phyloP scores from a whole-genome alignment of 768 basidiomycete genomes.

The Mycena chlorophos region DNA sequence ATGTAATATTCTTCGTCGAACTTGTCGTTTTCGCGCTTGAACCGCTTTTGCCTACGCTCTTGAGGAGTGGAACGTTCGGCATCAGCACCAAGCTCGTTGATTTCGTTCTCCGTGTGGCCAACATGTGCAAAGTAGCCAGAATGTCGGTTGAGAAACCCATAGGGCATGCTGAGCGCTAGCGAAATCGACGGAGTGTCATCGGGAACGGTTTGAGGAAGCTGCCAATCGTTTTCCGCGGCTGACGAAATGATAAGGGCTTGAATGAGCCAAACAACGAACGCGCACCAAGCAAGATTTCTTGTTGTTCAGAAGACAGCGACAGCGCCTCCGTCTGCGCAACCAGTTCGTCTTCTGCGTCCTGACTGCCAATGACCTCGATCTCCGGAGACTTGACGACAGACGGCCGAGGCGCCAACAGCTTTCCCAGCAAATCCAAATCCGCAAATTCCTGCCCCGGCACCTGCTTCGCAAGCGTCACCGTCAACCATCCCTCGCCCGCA shows the following conservation, averaged over 20 bases:
- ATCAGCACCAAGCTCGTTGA: constrained; percentile 73
- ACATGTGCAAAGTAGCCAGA: constrained; percentile 76
- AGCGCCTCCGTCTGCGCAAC: constrained; percentile 44
- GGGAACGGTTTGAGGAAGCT: constrained; percentile 63
- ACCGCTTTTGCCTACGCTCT: constrained; percentile 55
- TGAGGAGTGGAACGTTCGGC: constrained; percentile 54
- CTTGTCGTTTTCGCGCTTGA: constrained; percentile 69
- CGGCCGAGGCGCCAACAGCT: constrained; percentile 68
- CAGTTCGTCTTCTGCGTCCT: constrained; percentile 40
- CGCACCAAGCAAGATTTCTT: constrained; percentile 61
- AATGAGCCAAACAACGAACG: not conserved
- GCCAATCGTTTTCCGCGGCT: constrained; percentile 84
- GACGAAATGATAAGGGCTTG: constrained; percentile 12
- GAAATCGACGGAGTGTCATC: constrained; percentile 40
- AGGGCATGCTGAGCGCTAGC: constrained; percentile 48
- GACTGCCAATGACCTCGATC: constrained; percentile 62
- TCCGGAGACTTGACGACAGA: constrained; percentile 31
- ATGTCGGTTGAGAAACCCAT: constrained; percentile 78
- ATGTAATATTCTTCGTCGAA: constrained; percentile 87
- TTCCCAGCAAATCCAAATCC: constrained; percentile 78
- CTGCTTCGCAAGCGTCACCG: constrained; percentile 71
- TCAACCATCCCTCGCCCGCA: constrained; percentile 74
- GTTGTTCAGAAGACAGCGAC: constrained; percentile 54
- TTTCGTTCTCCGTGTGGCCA: constrained; percentile 74
- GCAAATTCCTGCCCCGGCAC: constrained; percentile 64